Conservation (phyloP, 176 grass and related monocot species). For the Carex pumila region DNA sequence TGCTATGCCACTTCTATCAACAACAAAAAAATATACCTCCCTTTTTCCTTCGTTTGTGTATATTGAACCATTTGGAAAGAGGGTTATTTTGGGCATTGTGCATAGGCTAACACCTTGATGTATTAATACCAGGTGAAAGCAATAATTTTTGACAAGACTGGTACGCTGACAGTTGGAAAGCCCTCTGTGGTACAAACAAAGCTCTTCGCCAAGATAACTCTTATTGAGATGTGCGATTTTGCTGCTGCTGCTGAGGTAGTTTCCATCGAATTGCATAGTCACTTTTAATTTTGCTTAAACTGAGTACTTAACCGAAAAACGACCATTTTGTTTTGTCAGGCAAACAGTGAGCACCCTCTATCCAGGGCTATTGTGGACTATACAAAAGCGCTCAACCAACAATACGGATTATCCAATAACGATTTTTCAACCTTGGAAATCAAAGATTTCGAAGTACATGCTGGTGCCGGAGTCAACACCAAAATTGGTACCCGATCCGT, state of each 20-base stretch:
- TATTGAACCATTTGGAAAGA: neutral
- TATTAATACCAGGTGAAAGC: constrained; percentile 50
- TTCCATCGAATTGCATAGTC: neutral
- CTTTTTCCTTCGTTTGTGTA: neutral
- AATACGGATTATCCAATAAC: constrained; percentile 55
- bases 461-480: constrained; percentile 74
- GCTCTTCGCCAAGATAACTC: constrained; percentile 60
- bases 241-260: constrained; percentile 86
- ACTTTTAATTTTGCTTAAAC: neutral
- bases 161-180: constrained; percentile 84
- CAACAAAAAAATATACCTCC: too few relatives aligned
- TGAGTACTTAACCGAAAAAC: neutral
- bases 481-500: constrained; percentile 57
- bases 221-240: constrained; percentile 74
- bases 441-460: constrained; percentile 86
- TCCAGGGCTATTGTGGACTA: constrained; percentile 83
- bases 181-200: constrained; percentile 90
- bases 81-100: neutral
- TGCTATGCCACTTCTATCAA: too few relatives aligned
- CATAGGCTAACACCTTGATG: constrained; percentile 4
- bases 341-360: constrained; percentile 92
- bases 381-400: constrained; percentile 65
- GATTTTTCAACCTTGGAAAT: constrained; percentile 42
- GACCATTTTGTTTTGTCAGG: constrained; percentile 27
- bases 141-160: constrained; percentile 97